Evolutionary conservation across 1,284 basidiomycete genomes (phyloP), one percentile per base, ranked within the genome.

Genomic region (Apiotrichum sp.): DNA sequence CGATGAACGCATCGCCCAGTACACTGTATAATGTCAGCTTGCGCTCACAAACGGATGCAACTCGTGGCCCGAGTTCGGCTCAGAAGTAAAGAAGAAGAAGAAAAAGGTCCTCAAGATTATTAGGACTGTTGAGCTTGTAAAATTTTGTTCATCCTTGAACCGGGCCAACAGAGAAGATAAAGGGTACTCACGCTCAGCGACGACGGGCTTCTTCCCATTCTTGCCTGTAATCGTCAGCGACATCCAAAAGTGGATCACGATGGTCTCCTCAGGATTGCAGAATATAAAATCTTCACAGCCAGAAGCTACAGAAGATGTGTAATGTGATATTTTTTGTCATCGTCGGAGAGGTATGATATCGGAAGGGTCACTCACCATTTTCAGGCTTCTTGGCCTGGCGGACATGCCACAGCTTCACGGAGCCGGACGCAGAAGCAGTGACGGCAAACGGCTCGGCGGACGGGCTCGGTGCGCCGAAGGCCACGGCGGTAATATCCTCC

Each of bases 1-100:
- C 1, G 83, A 83, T 3, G 89, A 87, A 39, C 86, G 83, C 44
- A 82, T 78, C 29, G 85, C 80, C 89, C 90, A 95, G 62, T 83
- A 87, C 51, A 83, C 91, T 92, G 22, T 22, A 47, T 16, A 45
- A 8, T 42, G 58, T 65, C 62, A 72, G 69, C 49, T 62, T 44
- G 29, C 14, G 10, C 3, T 41, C 8, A 47, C 10, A 35, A 38
- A 47, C 32, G 5, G 22, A 52, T 43, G 29, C 58, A 46, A 10
- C 14, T 41, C 2, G 46, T n/a, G 52, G 39, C 52, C 50, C 22
- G 36, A 54, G 51, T 36, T 56, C 39, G 49, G 60, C 61, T 75
- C 73, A 75, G 74, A 73, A 66, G 71, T 73, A 73, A 66, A 66
- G 68, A 71, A 72, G 71, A 75, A 76, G 71, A 73, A 72, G 65